These are phyloP conservation scores for Lichtheimia corymbifera DNA, from an alignment of 371 early-diverging fungal genomes.

Conservation along the genomic window DNA sequence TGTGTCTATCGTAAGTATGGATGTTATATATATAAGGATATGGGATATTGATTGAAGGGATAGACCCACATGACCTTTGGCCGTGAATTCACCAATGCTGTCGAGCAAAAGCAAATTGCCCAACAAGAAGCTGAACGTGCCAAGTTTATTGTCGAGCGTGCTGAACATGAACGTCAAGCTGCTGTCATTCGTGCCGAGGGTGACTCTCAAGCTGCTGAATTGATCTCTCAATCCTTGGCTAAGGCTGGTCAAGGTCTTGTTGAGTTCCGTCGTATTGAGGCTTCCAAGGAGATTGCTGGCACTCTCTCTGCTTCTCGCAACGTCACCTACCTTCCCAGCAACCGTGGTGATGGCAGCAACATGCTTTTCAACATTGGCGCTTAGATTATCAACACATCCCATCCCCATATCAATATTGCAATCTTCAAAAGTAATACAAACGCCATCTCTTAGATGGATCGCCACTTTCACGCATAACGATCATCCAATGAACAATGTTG, in stretches of 20 bases:
- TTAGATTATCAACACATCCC: slow-evolving; percentile 15
- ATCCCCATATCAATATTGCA: not conserved
- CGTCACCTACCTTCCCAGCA: slow-evolving; percentile 91
- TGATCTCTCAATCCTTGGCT: slow-evolving; percentile 84
- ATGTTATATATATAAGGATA: not conserved
- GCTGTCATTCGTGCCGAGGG: slow-evolving; percentile 98
- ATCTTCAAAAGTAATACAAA: not conserved
- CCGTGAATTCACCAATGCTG: slow-evolving; percentile 93
- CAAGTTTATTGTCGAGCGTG: slow-evolving; percentile 89
- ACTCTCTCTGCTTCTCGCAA: slow-evolving; percentile 83
- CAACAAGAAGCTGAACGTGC: slow-evolving; percentile 98
- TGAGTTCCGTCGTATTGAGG: slow-evolving; percentile 97
- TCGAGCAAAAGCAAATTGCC: slow-evolving; percentile 92
- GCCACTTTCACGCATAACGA: too few species aligned
- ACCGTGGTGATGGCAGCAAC: slow-evolving; percentile 49
- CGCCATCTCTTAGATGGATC: too few species aligned
- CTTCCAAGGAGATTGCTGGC: slow-evolving; percentile 94
- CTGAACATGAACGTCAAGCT: slow-evolving; percentile 97
- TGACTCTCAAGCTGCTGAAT: slow-evolving; percentile 91
- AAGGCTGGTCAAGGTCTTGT: slow-evolving; percentile 91
- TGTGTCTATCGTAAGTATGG: slow-evolving; percentile 87
- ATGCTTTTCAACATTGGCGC: slow-evolving; percentile 55
- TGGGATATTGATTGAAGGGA: not conserved
- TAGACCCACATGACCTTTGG: slow-evolving; percentile 97
- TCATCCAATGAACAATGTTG: too few species aligned